Conservation (phyloP, 2,329 filamentous ascomycete genomes). For the Arthroderma uncinatum region DNA sequence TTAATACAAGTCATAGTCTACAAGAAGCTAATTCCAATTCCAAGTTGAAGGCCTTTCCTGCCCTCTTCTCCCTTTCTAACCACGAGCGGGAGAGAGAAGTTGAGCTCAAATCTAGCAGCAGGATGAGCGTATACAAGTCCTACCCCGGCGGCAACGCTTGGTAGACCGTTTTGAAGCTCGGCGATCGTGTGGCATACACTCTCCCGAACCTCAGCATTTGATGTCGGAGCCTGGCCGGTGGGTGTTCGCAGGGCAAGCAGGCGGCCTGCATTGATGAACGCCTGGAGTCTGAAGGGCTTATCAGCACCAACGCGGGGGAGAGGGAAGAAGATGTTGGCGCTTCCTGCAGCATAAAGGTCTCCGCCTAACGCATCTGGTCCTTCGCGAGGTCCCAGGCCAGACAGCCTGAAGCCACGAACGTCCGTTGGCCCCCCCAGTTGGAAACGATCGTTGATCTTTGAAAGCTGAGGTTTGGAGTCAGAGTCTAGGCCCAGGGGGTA, state of each 20-base stretch:
- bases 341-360: conserved; percentile 82
- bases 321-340: conserved; percentile 74
- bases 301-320: conserved; percentile 71
- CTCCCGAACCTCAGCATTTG: conserved; percentile 35
- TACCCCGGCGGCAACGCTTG: conserved; percentile 75
- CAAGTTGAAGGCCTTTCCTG: conserved; percentile 84
- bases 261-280: conserved; percentile 83
- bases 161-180: conserved; percentile 62
- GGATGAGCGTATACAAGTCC: conserved; percentile 93
- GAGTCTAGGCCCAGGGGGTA: conserved; percentile 63
- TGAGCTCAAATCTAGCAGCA: conserved; percentile 85
- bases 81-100: conserved; percentile 81
- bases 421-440: conserved; percentile 89
- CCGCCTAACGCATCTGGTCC: conserved; percentile 78
- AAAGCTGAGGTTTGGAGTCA: conserved; percentile 47
- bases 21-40: conserved; percentile 93
- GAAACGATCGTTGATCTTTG: conserved; percentile 87
- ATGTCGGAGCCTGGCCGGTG: conserved; percentile 38
- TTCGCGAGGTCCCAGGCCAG: conserved; percentile 79
- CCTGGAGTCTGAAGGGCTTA: conserved; percentile 73
- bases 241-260: conserved; percentile 62
- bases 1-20: conserved; percentile 35
- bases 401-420: conserved; percentile 83
- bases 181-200: conserved; percentile 48
- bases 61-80: conserved; percentile 72